Percentiles rank a stretch among this genome's conserved stretches.
These are phyloP conservation scores for Mortierella claussenii DNA, from an alignment of 192 early-diverging fungal genomes.

Conservation along the genomic window DNA sequence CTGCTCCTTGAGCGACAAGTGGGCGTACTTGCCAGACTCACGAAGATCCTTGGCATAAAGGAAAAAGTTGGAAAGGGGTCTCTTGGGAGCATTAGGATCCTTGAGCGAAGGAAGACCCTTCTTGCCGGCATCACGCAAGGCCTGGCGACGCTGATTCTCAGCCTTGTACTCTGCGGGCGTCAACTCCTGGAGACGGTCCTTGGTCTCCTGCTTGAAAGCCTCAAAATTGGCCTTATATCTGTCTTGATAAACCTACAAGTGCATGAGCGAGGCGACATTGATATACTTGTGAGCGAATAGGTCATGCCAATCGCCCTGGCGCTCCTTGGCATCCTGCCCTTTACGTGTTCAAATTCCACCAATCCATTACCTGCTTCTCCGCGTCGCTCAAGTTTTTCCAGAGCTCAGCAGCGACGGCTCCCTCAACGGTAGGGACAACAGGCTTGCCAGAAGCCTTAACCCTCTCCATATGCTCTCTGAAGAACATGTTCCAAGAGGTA, in stretches of 20 bases:
- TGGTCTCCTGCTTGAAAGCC: constrained; percentile 44
- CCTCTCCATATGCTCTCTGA: constrained; percentile 46
- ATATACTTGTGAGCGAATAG: too few relatives aligned
- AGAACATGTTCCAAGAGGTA: constrained; percentile 54
- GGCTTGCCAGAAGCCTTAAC: constrained; percentile 38
- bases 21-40: constrained; percentile 10
- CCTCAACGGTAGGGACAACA: constrained; percentile 51
- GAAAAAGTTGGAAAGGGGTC: constrained; percentile 39
- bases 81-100: constrained; percentile 56
- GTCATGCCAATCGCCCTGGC: background rate
- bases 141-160: constrained; percentile 41
- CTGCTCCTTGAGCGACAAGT: constrained; percentile 21
- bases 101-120: constrained; percentile 26
- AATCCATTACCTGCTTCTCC: constrained; percentile 48
- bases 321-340: background rate
- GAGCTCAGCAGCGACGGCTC: constrained; percentile 36
- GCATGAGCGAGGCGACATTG: too few relatives aligned
- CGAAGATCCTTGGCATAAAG: constrained; percentile 43
- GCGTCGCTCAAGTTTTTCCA: constrained; percentile 42
- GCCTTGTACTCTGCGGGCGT: constrained; percentile 35
- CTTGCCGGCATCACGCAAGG: constrained; percentile 35
- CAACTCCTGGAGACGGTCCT: constrained; percentile 36
- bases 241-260: constrained; percentile 37
- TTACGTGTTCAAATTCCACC: too few relatives aligned
- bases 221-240: constrained; percentile 44